A percentile compares a stretch with the other conserved stretches of the same genome.
Evolutionary conservation across 257 asterid species (phyloP).

Genomic region (Solanum okadae): DNA sequence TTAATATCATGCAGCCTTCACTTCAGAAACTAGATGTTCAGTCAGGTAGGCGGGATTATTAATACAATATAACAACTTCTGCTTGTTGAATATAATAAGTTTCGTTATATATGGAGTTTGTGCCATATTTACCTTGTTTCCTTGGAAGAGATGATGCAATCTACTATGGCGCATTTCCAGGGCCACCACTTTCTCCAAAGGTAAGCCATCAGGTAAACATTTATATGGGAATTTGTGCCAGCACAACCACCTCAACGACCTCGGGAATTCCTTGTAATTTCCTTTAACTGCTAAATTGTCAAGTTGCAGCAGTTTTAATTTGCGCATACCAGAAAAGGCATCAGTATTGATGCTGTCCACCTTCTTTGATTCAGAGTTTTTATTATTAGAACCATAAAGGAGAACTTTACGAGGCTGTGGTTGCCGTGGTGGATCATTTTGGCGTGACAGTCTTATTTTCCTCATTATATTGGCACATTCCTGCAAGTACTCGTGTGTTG

Average conservation of each 20-base stretch:
- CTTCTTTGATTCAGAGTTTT: background rate
- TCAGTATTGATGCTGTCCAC: background rate
- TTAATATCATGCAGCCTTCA: background rate
- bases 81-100: background rate
- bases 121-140: background rate
- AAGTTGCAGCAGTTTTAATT: constrained; percentile 1
- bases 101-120: background rate
- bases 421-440: background rate
- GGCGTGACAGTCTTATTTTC: background rate
- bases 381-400: too few relatives aligned
- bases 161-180: constrained; percentile 1
- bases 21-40: background rate
- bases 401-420: background rate
- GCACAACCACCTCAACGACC: constrained; percentile 1
- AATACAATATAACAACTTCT: background rate
- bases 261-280: background rate
- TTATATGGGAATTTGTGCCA: background rate
- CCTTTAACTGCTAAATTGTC: background rate
- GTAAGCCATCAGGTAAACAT: background rate
- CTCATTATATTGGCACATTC: background rate
- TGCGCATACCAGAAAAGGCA: background rate
- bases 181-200: background rate
- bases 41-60: background rate
- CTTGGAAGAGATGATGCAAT: background rate
- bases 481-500: background rate